phyloP scores from a whole-genome alignment of 371 early-diverging fungal species.

The Apophysomyces elegans region DNA sequence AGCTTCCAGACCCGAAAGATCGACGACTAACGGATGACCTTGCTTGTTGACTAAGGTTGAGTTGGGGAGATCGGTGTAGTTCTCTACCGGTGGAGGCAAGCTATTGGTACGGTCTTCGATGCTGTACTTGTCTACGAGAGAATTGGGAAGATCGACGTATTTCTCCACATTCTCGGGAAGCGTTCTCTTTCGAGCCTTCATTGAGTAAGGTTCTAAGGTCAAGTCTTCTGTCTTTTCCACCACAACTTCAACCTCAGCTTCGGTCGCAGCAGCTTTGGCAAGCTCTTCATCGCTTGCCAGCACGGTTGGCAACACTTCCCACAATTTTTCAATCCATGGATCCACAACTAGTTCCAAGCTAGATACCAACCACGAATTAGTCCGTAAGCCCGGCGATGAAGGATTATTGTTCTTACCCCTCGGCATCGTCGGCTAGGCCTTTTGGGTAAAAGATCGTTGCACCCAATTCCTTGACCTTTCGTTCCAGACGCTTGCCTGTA shows the following conservation, averaged over 20 bases:
- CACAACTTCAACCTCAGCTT: constrained; percentile 15
- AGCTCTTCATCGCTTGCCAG: constrained; percentile 20
- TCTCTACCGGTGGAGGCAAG: constrained; percentile 18
- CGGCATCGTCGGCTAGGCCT: constrained; percentile 90
- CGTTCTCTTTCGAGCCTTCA: constrained; percentile 24
- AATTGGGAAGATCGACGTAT: constrained; percentile 32
- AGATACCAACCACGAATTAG: constrained; percentile 1
- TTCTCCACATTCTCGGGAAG: constrained; percentile 29
- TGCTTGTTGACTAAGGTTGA: constrained; percentile 7
- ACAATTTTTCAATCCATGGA: constrained; percentile 91
- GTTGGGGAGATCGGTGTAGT: constrained; percentile 25
- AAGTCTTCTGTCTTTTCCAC: constrained; percentile 15
- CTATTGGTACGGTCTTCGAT: constrained; percentile 15
- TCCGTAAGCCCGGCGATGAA: not conserved
- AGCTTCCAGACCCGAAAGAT: constrained; percentile 54
- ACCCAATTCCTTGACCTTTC: constrained; percentile 75
- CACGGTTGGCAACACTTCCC: constrained; percentile 69
- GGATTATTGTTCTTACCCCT: constrained; percentile 61
- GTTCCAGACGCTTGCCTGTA: constrained; percentile 79
- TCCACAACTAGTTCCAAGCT: constrained; percentile 87
- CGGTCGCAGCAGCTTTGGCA: constrained; percentile 8
- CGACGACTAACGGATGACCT: constrained; percentile 48
- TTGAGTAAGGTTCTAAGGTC: constrained; percentile 30
- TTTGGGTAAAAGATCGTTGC: constrained; percentile 72
- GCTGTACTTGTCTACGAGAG: constrained; percentile 25